Conservation (phyloP, 2,329 filamentous ascomycete species). For the Fusarium palustre region DNA sequence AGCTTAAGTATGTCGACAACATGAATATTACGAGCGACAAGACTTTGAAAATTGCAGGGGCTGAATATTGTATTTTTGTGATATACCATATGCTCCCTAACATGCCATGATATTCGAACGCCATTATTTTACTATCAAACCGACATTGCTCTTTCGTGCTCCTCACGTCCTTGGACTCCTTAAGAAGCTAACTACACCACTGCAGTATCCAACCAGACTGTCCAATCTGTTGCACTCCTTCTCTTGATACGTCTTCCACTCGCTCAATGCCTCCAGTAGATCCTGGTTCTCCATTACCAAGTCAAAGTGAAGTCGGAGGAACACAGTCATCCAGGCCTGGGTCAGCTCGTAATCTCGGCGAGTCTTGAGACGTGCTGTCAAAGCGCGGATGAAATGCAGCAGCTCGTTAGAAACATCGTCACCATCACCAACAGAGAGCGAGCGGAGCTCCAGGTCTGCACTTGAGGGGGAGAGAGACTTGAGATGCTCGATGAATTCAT, state of each 20-base stretch:
- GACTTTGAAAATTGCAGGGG: constrained; percentile 3
- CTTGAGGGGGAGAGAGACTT: constrained; percentile 85
- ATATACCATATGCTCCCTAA: constrained; percentile 21
- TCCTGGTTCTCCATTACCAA: constrained; percentile 62
- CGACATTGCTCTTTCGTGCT: constrained; percentile 7
- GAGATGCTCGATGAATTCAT: constrained; percentile 79
- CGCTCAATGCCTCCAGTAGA: constrained; percentile 69
- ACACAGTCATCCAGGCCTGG: constrained; percentile 98
- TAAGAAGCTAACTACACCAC: constrained; percentile 86
- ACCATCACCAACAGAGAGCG: constrained; percentile 67
- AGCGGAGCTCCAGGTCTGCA: constrained; percentile 91
- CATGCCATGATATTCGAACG: constrained; percentile 25
- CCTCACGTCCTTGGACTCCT: constrained; percentile 68
- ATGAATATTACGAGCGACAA: constrained; percentile 23
- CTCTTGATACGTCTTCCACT: constrained; percentile 80
- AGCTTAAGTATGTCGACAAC: constrained; percentile 22
- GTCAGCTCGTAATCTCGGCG: constrained; percentile 91
- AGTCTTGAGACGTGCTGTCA: constrained; percentile 76
- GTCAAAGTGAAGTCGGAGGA: constrained; percentile 81
- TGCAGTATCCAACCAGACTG: constrained; percentile 85
- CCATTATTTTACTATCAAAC: constrained; percentile 16
- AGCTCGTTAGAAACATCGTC: constrained; percentile 74
- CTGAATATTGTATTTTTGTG: constrained; percentile 21
- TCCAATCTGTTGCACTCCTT: constrained; percentile 77
- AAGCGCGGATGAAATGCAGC: constrained; percentile 80